phyloP scores from a whole-genome alignment of 139 green algal species.

The Chlamydomonas sphaeroides region DNA sequence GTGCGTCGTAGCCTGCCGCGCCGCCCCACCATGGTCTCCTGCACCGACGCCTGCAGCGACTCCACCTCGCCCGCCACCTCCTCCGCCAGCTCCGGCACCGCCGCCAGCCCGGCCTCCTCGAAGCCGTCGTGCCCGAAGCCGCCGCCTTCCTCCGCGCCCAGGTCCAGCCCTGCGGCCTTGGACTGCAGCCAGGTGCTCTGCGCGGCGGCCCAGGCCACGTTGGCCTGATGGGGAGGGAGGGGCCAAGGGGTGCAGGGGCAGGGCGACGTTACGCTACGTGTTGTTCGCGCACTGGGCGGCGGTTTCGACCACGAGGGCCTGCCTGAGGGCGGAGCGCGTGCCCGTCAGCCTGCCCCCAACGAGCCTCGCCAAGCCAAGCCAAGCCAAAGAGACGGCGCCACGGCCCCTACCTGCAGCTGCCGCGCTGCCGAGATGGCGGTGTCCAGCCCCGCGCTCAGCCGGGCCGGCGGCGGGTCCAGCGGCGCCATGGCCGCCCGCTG shows the following conservation, averaged over 20 bases:
- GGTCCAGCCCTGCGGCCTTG: constrained; percentile 9
- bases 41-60: constrained; percentile 27
- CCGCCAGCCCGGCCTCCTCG: neutral
- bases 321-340: too few species aligned
- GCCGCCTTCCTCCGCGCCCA: neutral
- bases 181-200: constrained; percentile 28
- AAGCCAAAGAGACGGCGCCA: too few species aligned
- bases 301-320: too few species aligned
- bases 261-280: too few species aligned
- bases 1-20: too few species aligned
- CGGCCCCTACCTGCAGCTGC: constrained; percentile 24
- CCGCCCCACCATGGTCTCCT: constrained; percentile 30
- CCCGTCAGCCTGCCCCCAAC: too few species aligned
- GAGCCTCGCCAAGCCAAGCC: too few species aligned
- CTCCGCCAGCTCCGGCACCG: constrained; percentile 36
- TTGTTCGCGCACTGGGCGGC: too few species aligned
- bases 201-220: constrained; percentile 32
- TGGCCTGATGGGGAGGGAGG: constrained; percentile 1
- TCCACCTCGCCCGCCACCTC: constrained; percentile 39
- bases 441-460: constrained; percentile 19
- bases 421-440: neutral
- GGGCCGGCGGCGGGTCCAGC: neutral
- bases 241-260: too few species aligned
- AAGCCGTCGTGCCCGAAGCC: neutral
- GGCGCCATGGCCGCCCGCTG: constrained; percentile 7